Percentiles rank a stretch among this genome's conserved stretches.
These are phyloP conservation scores for Juglanconis sp. DNA, from an alignment of 2,329 filamentous ascomycete genomes.

Conservation along the genomic window DNA sequence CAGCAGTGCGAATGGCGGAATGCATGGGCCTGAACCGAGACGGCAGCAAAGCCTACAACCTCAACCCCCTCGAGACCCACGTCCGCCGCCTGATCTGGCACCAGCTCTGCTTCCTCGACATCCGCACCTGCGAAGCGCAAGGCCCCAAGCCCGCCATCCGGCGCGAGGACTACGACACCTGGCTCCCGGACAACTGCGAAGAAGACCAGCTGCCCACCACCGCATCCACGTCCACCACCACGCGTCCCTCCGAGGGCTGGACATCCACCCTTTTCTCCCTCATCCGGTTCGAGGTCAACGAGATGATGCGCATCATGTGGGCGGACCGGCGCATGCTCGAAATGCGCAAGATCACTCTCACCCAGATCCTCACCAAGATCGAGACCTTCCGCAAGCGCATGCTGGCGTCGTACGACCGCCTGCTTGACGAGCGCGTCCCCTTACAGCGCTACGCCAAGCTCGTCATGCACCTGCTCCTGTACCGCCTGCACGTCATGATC, in stretches of 20 bases:
- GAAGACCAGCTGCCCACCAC: slow-evolving; percentile 56
- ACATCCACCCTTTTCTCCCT: slow-evolving; percentile 66
- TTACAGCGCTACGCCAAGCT: slow-evolving; percentile 62
- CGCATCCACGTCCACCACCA: slow-evolving; percentile 31
- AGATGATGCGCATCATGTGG: slow-evolving; percentile 70
- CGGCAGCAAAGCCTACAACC: slow-evolving; percentile 58
- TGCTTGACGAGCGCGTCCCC: slow-evolving; percentile 58
- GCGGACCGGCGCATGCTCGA: slow-evolving; percentile 65
- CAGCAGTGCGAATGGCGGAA: slow-evolving; percentile 70
- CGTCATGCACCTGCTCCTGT: slow-evolving; percentile 62
- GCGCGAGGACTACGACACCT: slow-evolving; percentile 72
- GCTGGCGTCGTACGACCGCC: slow-evolving; percentile 61
- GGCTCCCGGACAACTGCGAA: slow-evolving; percentile 67
- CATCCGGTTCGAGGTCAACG: slow-evolving; percentile 69
- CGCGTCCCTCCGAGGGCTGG: slow-evolving; percentile 46
- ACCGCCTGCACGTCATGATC: slow-evolving; percentile 63
- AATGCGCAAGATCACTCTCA: slow-evolving; percentile 57
- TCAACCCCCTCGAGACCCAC: slow-evolving; percentile 66
- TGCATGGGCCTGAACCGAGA: slow-evolving; percentile 76
- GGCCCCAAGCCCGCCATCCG: slow-evolving; percentile 69
- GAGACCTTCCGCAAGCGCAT: slow-evolving; percentile 65
- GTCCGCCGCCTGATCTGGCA: slow-evolving; percentile 73
- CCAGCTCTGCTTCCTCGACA: slow-evolving; percentile 73
- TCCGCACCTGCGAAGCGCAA: slow-evolving; percentile 71
- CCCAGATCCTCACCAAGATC: slow-evolving; percentile 63